These are phyloP conservation scores for Hanseniaspora sp. DNA, from an alignment of 1,139 yeast genomes.

Conservation along the genomic window DNA sequence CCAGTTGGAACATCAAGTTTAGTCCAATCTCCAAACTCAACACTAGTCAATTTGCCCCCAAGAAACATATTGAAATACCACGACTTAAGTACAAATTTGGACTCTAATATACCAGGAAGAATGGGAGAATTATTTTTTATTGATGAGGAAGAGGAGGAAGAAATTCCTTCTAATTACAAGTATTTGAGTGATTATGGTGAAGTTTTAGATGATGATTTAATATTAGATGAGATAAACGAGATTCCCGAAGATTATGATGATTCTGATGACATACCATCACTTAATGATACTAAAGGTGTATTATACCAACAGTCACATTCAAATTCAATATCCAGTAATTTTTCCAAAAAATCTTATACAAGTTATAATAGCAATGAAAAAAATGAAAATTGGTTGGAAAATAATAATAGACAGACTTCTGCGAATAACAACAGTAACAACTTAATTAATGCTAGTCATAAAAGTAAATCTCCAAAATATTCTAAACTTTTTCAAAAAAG, in stretches of 20 bases:
- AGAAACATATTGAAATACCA: constrained; percentile 25
- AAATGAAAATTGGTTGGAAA: constrained; percentile 21
- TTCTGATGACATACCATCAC: neutral
- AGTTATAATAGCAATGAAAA: constrained; percentile 17
- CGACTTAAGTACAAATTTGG: constrained; percentile 26
- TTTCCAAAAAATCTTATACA: constrained; percentile 21
- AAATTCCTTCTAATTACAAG: constrained; percentile 13
- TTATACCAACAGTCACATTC: constrained; percentile 7
- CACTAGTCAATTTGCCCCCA: neutral
- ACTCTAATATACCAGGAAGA: constrained; percentile 27
- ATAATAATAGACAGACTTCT: constrained; percentile 2
- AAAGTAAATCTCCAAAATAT: constrained; percentile 15
- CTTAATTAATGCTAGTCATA: constrained; percentile 18
- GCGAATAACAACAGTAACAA: constrained; percentile 30
- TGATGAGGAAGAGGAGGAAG: constrained; percentile 30
- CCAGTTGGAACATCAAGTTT: neutral
- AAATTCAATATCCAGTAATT: too few relatives aligned
- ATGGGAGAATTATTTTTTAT: constrained; percentile 28
- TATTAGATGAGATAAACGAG: constrained; percentile 44
- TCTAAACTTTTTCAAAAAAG: constrained; percentile 6
- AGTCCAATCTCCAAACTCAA: neutral
- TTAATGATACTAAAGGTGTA: neutral
- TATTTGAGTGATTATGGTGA: constrained; percentile 3
- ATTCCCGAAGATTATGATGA: constrained; percentile 49
- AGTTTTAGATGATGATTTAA: constrained; percentile 23